Evolutionary conservation across 2,329 filamentous ascomycete species (phyloP).

Genomic region (Clathrospora elynae): DNA sequence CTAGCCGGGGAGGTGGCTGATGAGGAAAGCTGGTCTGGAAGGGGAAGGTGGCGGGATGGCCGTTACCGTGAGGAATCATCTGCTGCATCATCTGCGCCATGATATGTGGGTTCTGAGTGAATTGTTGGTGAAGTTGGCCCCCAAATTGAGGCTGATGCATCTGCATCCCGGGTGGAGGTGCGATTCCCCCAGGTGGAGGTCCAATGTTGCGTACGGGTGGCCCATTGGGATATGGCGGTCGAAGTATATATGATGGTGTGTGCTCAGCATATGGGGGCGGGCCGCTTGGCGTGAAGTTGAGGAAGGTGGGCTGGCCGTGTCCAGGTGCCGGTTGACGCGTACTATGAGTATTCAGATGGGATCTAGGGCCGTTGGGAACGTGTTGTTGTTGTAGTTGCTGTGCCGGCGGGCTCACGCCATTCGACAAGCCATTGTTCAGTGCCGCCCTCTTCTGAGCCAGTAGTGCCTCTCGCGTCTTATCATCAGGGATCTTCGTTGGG

Average conservation of each 20-base stretch:
- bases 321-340: constrained; percentile 20
- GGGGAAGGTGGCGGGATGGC: constrained; percentile 30
- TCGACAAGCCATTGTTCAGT: constrained; percentile 63
- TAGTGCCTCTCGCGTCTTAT: constrained; percentile 44
- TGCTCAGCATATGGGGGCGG: constrained; percentile 72
- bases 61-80: constrained; percentile 24
- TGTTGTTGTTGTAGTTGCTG: constrained; percentile 26
- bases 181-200: constrained; percentile 7
- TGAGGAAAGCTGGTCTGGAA: constrained; percentile 51
- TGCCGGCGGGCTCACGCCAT: constrained; percentile 34
- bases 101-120: too few species aligned
- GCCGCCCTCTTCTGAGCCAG: constrained; percentile 65
- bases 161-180: constrained; percentile 9
- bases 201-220: constrained; percentile 11
- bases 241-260: constrained; percentile 16
- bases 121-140: too few species aligned
- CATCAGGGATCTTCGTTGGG: constrained; percentile 75
- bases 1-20: constrained; percentile 45
- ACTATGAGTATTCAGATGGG: constrained; percentile 29
- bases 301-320: constrained; percentile 51
- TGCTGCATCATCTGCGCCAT: constrained; percentile 21
- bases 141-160: too few species aligned
- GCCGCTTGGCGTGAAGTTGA: constrained; percentile 57
- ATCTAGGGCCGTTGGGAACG: constrained; percentile 23
- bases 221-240: constrained; percentile 9